phyloP scores from a whole-genome alignment of 1,284 basidiomycete genomes.

The Cutaneotrichosporon spelunceum region DNA sequence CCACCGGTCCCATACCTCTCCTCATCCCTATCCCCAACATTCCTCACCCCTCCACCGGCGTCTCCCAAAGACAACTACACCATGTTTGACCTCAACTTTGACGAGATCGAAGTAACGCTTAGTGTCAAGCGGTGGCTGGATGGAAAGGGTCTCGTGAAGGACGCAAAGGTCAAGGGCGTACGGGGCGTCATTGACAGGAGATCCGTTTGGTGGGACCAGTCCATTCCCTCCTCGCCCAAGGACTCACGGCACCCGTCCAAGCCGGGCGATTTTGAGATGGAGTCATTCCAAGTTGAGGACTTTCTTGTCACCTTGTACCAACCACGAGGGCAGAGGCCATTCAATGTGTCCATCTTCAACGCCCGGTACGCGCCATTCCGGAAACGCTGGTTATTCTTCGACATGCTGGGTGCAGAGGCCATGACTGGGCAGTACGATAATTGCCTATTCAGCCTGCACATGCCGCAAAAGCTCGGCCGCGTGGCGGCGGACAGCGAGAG shows the following conservation, averaged over 20 bases:
- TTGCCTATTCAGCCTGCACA: conserved; percentile 93
- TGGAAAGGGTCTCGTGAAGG: conserved; percentile 87
- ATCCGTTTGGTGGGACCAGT: conserved; percentile 81
- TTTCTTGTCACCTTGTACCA: conserved; percentile 93
- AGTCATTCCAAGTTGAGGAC: conserved; percentile 85
- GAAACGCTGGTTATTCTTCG: conserved; percentile 94
- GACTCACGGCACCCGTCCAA: conserved; percentile 70
- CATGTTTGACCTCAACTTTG: conserved; percentile 86
- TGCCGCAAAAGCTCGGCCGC: conserved; percentile 91
- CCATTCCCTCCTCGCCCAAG: conserved; percentile 71
- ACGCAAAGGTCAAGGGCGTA: conserved; percentile 89
- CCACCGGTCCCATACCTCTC: conserved; percentile 42
- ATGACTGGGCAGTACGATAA: conserved; percentile 98
- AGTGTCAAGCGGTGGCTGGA: conserved; percentile 91
- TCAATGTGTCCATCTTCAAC: conserved; percentile 91
- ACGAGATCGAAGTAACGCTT: conserved; percentile 94
- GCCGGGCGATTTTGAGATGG: conserved; percentile 88
- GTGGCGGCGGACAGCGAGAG: conserved; percentile 66
- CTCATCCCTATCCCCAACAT: conserved; percentile 39
- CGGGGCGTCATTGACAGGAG: conserved; percentile 89
- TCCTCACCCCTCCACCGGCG: conserved; percentile 32
- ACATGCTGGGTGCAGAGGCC: conserved; percentile 83
- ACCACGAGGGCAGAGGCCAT: conserved; percentile 86
- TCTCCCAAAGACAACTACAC: conserved; percentile 61
- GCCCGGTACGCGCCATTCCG: conserved; percentile 82